Evolutionary conservation across 257 asterid species (phyloP).

Genomic region (Hygrophila difformis): DNA sequence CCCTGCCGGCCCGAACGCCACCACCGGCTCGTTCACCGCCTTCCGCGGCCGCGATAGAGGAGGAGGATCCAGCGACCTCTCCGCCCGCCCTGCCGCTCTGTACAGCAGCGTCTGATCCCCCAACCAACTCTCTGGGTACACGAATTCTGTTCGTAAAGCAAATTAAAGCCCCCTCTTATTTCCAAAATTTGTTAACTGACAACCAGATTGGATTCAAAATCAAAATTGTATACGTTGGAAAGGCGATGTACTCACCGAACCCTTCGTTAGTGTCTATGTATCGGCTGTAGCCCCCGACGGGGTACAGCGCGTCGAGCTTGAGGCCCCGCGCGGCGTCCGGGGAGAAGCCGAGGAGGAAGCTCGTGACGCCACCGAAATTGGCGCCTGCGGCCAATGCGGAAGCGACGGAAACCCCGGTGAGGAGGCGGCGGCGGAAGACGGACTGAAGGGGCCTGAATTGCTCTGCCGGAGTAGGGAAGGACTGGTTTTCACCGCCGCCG

Average conservation of each 20-base stretch:
- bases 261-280: conserved; percentile 57
- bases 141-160: conserved; percentile 68
- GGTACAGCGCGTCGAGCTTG: conserved; percentile 74
- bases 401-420: conserved; percentile 57
- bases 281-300: conserved; percentile 61
- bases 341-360: conserved; percentile 61
- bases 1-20: conserved; percentile 95
- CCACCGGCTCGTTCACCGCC: conserved; percentile 54
- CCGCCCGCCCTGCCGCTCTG: conserved; percentile 73
- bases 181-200: too few relatives aligned
- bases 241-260: conserved; percentile 47
- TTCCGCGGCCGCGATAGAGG: conserved; percentile 25
- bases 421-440: conserved; percentile 61
- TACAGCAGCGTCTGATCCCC: conserved; percentile 79
- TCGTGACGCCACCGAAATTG: conserved; percentile 71
- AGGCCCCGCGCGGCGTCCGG: conserved; percentile 64
- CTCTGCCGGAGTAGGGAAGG: conserved; percentile 32
- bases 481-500: too few relatives aligned
- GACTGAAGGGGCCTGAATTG: conserved; percentile 57
- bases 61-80: conserved; percentile 69
- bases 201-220: too few relatives aligned
- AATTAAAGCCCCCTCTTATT: too few relatives aligned
- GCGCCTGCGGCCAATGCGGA: conserved; percentile 66
- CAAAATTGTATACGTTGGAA: background rate
- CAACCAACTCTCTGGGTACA: conserved; percentile 77